phyloP scores from a whole-genome alignment of 352 stramenopile species.

The Phytophthora idaei region DNA sequence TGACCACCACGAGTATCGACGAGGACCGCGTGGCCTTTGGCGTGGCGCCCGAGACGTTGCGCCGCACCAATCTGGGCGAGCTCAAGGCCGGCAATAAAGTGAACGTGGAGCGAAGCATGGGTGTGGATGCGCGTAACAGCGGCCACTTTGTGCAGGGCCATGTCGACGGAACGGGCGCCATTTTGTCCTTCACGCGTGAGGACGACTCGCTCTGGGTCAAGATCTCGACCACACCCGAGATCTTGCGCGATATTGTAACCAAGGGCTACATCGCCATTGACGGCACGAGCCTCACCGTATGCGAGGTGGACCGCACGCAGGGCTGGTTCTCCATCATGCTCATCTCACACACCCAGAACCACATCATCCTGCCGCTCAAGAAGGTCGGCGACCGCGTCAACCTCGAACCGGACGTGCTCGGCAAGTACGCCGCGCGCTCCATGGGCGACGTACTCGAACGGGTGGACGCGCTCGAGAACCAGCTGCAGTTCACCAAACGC shows the following conservation, averaged over 20 bases:
- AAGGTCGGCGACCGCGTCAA: constrained; percentile 89
- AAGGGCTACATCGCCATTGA: constrained; percentile 98
- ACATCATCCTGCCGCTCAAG: constrained; percentile 96
- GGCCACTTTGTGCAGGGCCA: constrained; percentile 99
- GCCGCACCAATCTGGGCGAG: constrained; percentile 89
- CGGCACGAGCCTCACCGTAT: constrained; percentile 98
- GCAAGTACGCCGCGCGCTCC: constrained; percentile 90
- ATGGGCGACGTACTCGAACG: constrained; percentile 66
- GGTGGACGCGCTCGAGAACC: constrained; percentile 64
- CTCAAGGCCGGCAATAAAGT: constrained; percentile 92
- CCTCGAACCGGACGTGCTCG: constrained; percentile 92
- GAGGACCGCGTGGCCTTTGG: constrained; percentile 91
- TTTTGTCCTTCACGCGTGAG: constrained; percentile 91
- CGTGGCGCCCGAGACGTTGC: constrained; percentile 95
- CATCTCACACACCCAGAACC: constrained; percentile 97
- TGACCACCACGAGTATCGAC: constrained; percentile 95
- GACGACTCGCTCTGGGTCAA: constrained; percentile 97
- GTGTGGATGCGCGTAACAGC: constrained; percentile 93
- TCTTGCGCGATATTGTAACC: constrained; percentile 92
- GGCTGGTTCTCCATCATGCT: constrained; percentile 99
- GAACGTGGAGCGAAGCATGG: constrained; percentile 93
- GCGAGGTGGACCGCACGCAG: constrained; percentile 83
- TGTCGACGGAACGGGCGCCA: constrained; percentile 95
- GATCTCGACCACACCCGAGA: constrained; percentile 76
- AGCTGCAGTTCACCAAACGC: constrained; percentile 46